Evolutionary conservation across 495 filamentous ascomycete species (phyloP), one percentile per base, ranked within the genome.

Genomic region (Talaromyces borbonicus): DNA sequence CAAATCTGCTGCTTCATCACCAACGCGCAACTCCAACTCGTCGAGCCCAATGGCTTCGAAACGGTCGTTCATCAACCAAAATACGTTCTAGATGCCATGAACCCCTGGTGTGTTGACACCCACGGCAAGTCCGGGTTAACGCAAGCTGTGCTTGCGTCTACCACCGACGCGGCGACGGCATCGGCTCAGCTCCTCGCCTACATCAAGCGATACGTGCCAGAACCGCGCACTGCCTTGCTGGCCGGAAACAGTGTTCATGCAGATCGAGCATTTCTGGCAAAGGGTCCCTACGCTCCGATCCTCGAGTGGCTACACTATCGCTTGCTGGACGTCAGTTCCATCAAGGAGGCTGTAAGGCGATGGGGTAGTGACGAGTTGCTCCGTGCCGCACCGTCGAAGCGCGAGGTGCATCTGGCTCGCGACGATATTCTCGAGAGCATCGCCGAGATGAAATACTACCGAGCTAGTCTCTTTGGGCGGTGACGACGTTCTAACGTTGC

Each of bases 371-470:
- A 69, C 23, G 72, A 77, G 26, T 54, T 87, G 23, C 48, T 87
- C 41, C 47, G 55, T 39, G 60, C 64, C 31, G 78, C 75, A 12
- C 92, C 92, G 2, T 56, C 52, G 42, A 98, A 98, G 67, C 74
- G 74, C 50, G 73, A 71, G 37, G 65, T 85, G 14, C 92, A 98
- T 69, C 73, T 90, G 61, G 92, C 92, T 0, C 74, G 77, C 49
- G 79, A 83, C 49, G 92, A 98, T 68, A 96, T 98, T 54, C 59
- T 96, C 29, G 92, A 98, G 63, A 95, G 90, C 61, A 95, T 98
- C 51, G 81, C 74, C 43, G 92, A 98, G 64, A 87, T 90, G 52
- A 74, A 68, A 49, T 95, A 84, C 59, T 98, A 93, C 62, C 78
- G 54, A 43, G 57, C 59, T 29, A 50, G 49, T 24, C 40, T 72